These are phyloP conservation scores for Blumeria hordei DNA, from an alignment of 2,329 filamentous ascomycete species.

Conservation along the genomic window DNA sequence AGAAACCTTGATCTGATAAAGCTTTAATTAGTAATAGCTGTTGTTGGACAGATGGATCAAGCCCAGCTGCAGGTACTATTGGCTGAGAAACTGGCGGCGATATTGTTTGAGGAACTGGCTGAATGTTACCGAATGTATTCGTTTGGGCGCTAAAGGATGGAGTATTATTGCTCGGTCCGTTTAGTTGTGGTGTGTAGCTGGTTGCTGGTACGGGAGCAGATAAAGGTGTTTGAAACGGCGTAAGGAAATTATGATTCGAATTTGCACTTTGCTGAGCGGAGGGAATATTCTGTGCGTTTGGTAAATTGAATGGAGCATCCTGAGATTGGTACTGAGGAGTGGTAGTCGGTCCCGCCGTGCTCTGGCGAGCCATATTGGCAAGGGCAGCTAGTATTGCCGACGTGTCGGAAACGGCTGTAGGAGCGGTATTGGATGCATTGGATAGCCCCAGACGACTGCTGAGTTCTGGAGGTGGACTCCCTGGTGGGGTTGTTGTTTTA, in stretches of 20 bases:
- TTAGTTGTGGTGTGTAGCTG: conserved; percentile 11
- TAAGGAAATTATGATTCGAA: conserved; percentile 11
- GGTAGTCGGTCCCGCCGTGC: conserved; percentile 22
- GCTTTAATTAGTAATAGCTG: conserved; percentile 54
- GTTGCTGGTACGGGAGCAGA: conserved; percentile 22
- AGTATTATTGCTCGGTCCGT: conserved; percentile 17
- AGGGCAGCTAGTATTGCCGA: conserved; percentile 53
- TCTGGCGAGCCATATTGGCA: conserved; percentile 60
- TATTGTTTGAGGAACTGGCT: neutral
- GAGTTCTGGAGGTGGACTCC: conserved; percentile 21
- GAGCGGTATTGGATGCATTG: conserved; percentile 17
- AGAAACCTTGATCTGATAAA: conserved; percentile 49
- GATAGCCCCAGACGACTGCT: conserved; percentile 18
- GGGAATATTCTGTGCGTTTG: conserved; percentile 21
- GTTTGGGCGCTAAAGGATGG: conserved; percentile 17
- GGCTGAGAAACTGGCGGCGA: conserved; percentile 11
- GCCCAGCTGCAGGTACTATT: conserved; percentile 15
- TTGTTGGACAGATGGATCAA: conserved; percentile 34
- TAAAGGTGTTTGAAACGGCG: conserved; percentile 30
- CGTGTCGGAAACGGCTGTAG: conserved; percentile 23
- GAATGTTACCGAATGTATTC: conserved; percentile 15
- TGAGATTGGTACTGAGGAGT: conserved; percentile 10
- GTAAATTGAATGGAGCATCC: conserved; percentile 19
- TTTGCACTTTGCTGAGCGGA: conserved; percentile 13
- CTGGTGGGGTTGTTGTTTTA: conserved; percentile 39